Conservation (phyloP, 2,329 filamentous ascomycete genomes). For the Dactylellina leptospora region DNA sequence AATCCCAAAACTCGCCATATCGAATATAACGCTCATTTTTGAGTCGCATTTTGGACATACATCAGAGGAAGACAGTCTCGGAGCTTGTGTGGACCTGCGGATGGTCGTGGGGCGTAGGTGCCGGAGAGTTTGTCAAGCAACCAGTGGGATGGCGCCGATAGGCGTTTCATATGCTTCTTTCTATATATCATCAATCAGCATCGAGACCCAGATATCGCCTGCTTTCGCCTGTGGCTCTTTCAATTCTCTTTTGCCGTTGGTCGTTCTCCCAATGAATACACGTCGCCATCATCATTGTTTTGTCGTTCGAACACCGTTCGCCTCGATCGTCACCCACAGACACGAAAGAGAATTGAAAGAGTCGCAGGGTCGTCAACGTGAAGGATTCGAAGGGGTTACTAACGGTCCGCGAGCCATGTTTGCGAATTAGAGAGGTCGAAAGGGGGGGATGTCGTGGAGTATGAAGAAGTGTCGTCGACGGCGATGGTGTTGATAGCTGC, state of each 20-base stretch:
- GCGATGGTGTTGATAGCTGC: slow-evolving; percentile 40
- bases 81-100: slow-evolving; percentile 96
- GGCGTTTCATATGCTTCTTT: slow-evolving; percentile 99
- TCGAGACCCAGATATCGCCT: slow-evolving; percentile 10
- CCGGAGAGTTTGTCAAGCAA: slow-evolving; percentile 99
- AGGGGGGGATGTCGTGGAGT: slow-evolving; percentile 30
- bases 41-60: slow-evolving; percentile 35
- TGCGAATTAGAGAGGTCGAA: slow-evolving; percentile 42
- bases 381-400: slow-evolving; percentile 35
- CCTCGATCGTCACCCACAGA: background rate
- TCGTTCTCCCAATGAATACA: slow-evolving; percentile 10
- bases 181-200: slow-evolving; percentile 41
- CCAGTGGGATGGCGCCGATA: slow-evolving; percentile 99
- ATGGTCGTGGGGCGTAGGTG: slow-evolving; percentile 76
- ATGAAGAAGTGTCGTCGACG: slow-evolving; percentile 33
- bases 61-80: slow-evolving; percentile 96
- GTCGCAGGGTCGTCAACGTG: slow-evolving; percentile 7
- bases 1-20: slow-evolving; percentile 14
- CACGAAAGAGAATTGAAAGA: slow-evolving; percentile 18
- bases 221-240: slow-evolving; percentile 2
- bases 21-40: background rate
- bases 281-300: background rate
- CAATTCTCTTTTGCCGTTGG: slow-evolving; percentile 16
- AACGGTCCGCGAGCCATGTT: slow-evolving; percentile 53
- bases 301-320: background rate